Percentiles rank a stretch among this genome's conserved stretches.
Evolutionary conservation across 345 rosid species (phyloP).

Genomic region (Pistacia vera): DNA sequence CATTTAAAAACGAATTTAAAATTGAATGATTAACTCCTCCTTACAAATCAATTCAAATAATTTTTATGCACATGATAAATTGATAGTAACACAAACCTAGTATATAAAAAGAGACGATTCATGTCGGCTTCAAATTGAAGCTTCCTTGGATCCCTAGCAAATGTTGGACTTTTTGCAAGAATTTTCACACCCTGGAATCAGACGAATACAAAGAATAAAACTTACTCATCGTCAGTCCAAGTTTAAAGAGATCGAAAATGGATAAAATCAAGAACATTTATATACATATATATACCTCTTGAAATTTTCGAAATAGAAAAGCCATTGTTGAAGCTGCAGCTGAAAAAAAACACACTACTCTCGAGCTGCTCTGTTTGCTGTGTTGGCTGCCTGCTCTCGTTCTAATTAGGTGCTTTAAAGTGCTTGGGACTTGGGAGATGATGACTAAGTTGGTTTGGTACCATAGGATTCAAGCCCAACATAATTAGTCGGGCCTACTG

Average conservation of each 20-base stretch:
- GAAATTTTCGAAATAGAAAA: slow-evolving; percentile 48
- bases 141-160: slow-evolving; percentile 70
- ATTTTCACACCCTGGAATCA: slow-evolving; percentile 60
- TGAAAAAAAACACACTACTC: neutral
- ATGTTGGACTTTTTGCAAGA: slow-evolving; percentile 68
- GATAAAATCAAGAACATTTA: neutral
- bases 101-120: slow-evolving; percentile 73
- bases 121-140: slow-evolving; percentile 80
- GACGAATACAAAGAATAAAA: no score
- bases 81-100: slow-evolving; percentile 47
- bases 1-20: no score
- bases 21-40: no score
- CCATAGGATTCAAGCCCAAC: no score
- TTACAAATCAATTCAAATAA: no score
- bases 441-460: no score
- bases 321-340: slow-evolving; percentile 28
- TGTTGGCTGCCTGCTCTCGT: neutral
- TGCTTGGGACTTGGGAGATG: no score
- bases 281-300: slow-evolving; percentile 26
- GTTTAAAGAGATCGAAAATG: no score
- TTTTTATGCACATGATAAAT: no score
- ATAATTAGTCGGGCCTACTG: no score
- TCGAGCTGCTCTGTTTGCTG: neutral
- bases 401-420: no score
- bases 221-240: no score